Base-by-base conservation (phyloP, 2,329 filamentous ascomycete species). In the Fusarium xyrophilum region DNA sequence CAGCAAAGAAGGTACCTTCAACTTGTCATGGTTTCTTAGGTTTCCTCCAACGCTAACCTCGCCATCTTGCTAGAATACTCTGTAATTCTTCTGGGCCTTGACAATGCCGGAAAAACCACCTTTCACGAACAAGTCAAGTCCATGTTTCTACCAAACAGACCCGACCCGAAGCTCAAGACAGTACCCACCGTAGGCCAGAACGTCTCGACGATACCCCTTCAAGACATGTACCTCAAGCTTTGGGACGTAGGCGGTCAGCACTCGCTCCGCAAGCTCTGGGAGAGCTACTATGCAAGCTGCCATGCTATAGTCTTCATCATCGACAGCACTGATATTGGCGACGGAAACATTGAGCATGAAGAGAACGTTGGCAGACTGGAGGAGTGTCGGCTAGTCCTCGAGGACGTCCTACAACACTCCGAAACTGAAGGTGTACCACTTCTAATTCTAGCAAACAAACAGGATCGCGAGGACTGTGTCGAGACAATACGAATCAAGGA, bases 231-330 rank as follows among this genome's bases (percentile, higher is more conserved):
- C 83, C 85, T 99, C 76, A 97, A 97, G 84, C 91, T 99, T 74
- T 98, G 96, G 96, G 96, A 99, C 77, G 93, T 99, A 2, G 96
- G 96, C 69, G 96, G 96, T 10, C 96, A 99, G 80, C 89, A 96
- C 76, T 91, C 88, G 30, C 86, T 99, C 76, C 90, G 96, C 66
- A 91, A 91, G 68, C 88, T 98, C 33, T 99, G 96, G 96, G 93
- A 97, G 79, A 93, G 90, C 79, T 99, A 99, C 83, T 99, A 97
- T 83, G 85, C 89, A 52, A 92, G 89, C 78, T 97, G 93, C 75
- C 96, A 99, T 79, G 96, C 96, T 71, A 97, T 99, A 75, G 93
- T 99, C 68, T 99, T 98, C 80, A 93, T 99, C 63, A 93, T 99
- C 75, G 96, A 99, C 81, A 95, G 91, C 78, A 93, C 93, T 43